phyloP scores from a whole-genome alignment of 2,329 filamentous ascomycete genomes.

The Gnomoniopsis sp. region DNA sequence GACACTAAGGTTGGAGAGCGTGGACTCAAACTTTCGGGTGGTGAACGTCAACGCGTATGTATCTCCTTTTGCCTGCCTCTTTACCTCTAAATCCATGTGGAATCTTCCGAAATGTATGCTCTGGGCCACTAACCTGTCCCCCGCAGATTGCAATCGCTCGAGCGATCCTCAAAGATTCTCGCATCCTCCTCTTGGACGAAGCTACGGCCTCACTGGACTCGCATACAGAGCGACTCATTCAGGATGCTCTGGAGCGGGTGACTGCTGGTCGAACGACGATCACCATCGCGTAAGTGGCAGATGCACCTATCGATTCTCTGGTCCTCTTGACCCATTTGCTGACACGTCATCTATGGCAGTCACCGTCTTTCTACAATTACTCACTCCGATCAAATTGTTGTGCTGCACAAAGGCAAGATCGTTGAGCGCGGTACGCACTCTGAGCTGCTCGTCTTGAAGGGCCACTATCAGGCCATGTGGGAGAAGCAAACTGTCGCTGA shows the following conservation, averaged over 20 bases:
- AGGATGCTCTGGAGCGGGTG: slow-evolving; percentile 45
- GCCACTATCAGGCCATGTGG: slow-evolving; percentile 52
- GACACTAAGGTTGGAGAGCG: slow-evolving; percentile 88
- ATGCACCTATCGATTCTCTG: background rate
- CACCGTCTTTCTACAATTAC: slow-evolving; percentile 58
- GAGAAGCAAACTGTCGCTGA: slow-evolving; percentile 44
- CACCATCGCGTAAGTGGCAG: slow-evolving; percentile 43
- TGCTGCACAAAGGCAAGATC: slow-evolving; percentile 49
- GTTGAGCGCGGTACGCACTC: slow-evolving; percentile 48
- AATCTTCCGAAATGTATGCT: too few relatives aligned
- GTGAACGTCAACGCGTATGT: slow-evolving; percentile 77
- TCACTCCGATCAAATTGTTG: slow-evolving; percentile 51
- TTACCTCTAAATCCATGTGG: too few relatives aligned
- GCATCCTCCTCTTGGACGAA: slow-evolving; percentile 90
- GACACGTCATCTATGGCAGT: slow-evolving; percentile 25
- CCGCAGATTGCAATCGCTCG: slow-evolving; percentile 72
- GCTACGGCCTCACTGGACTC: slow-evolving; percentile 89
- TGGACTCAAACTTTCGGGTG: slow-evolving; percentile 80
- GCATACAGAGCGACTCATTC: slow-evolving; percentile 90
- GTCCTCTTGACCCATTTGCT: background rate
- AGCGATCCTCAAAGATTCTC: slow-evolving; percentile 87
- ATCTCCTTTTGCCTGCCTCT: background rate
- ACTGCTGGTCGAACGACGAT: slow-evolving; percentile 46
- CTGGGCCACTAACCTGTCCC: background rate
- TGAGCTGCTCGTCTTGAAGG: slow-evolving; percentile 40